Percentiles rank a stretch among this genome's conserved stretches.
phyloP scores from a whole-genome alignment of 2,329 filamentous ascomycete genomes.

The Monilinia fructicola region DNA sequence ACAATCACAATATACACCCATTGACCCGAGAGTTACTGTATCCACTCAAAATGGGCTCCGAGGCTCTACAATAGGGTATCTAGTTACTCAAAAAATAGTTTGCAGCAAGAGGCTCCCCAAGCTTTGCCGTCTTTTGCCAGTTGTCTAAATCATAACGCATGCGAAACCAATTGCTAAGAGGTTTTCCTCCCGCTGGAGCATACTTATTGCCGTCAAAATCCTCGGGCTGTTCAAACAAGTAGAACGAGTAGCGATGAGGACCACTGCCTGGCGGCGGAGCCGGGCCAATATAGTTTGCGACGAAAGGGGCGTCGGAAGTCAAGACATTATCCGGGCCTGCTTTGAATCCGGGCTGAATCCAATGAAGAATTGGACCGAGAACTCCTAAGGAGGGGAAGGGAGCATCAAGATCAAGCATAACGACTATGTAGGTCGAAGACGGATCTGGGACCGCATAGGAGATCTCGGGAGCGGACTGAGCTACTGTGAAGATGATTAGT shows the following conservation, averaged over 20 bases:
- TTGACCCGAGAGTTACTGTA: no score
- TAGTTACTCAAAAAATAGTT: slow-evolving; percentile 44
- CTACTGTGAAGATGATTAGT: slow-evolving; percentile 26
- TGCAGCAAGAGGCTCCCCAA: slow-evolving; percentile 41
- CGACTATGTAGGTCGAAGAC: slow-evolving; percentile 43
- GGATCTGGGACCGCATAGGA: slow-evolving; percentile 25
- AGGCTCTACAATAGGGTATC: neutral
- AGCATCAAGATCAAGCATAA: slow-evolving; percentile 50
- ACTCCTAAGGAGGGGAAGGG: slow-evolving; percentile 46
- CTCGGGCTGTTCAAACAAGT: slow-evolving; percentile 50
- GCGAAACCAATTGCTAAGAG: slow-evolving; percentile 42
- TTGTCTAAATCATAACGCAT: slow-evolving; percentile 47
- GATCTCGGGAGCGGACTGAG: slow-evolving; percentile 32
- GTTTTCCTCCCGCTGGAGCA: slow-evolving; percentile 42
- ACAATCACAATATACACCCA: no score
- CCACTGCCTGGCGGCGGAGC: slow-evolving; percentile 48
- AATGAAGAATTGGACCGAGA: slow-evolving; percentile 50
- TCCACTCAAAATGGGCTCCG: neutral
- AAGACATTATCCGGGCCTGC: neutral
- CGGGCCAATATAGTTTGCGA: slow-evolving; percentile 48
- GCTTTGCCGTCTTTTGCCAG: slow-evolving; percentile 42
- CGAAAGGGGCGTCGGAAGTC: slow-evolving; percentile 31
- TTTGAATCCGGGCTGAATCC: slow-evolving; percentile 45
- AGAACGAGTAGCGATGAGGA: slow-evolving; percentile 52
- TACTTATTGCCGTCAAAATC: slow-evolving; percentile 42